Evolutionary conservation across 192 early-diverging fungal species (phyloP), one percentile per base, ranked within the genome.

Genomic region (Coemansia sp.): DNA sequence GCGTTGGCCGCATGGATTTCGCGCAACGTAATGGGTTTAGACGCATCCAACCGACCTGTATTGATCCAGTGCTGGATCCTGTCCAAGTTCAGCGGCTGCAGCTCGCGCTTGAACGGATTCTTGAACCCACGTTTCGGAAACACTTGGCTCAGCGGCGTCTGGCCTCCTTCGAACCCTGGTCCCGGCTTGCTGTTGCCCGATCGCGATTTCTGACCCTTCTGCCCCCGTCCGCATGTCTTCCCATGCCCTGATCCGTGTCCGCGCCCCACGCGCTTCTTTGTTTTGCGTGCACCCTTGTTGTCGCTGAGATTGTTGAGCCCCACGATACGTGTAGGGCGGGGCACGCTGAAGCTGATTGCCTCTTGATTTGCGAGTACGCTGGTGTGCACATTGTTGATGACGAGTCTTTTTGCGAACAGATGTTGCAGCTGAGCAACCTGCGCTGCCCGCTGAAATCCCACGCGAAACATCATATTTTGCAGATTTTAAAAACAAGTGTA

Each of bases 151-250:
- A 97, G 66, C 48, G 93, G 92, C 18, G 91, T 93, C 70, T 97
- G 95, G 30, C 96, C 96, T 66, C 96, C 96, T 74, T 96, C 93
- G 67, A 94, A 98, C 21, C 87, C 92, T 3, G 90, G 91, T 21
- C 84, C 79, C 20, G 94, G 93, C 48, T 89, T 85, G 58, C 87
- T 75, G 55, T 91, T 93, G 59, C 90, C 87, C 7, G 87, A 69
- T 9, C 93, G 88, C 26, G 92, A 87, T 35, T 94, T 89, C 71
- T 89, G 94, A 59, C 96, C 96, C 79, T 97, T 97, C 58, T 90
- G 87, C 67, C 96, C 95, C 29, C 92, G 86, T 10, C 95, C 96
- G 57, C 90, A 86, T 21, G 93, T 98, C 64, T 92, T 90, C 28
- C 95, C 95, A 64, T 90, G 91, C 35, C 94, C 94, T 46, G 91